Conservation (phyloP, 75 land plant species). For the Sequoiadendron giganteum region DNA sequence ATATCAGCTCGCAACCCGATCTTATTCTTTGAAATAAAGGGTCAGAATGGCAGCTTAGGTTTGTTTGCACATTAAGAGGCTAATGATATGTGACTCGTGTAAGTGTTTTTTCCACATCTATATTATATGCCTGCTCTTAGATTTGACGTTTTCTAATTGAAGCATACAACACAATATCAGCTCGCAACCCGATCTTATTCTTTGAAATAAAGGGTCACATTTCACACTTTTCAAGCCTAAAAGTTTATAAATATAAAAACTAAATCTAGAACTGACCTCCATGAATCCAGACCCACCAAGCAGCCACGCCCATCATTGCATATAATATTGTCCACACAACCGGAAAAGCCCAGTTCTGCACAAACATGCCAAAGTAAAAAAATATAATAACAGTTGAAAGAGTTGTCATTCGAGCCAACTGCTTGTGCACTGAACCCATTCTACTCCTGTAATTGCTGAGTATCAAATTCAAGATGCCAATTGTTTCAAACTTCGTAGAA, state of each 20-base stretch:
- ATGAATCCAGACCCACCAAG: conserved; percentile 44
- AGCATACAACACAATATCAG: neutral
- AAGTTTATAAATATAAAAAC: neutral
- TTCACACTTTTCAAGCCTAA: neutral
- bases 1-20: neutral
- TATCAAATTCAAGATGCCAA: conserved; percentile 7
- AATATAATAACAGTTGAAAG: neutral
- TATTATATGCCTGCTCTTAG: neutral
- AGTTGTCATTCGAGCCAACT: neutral
- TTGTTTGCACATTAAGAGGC: neutral
- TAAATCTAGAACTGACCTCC: conserved; percentile 32
- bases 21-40: neutral
- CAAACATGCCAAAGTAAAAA: neutral
- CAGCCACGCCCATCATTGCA: conserved; percentile 44
- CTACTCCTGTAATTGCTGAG: neutral
- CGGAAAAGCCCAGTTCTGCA: conserved; percentile 50
- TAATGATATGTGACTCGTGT: neutral
- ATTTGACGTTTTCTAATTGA: neutral
- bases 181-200: neutral
- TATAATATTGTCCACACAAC: conserved; percentile 50
- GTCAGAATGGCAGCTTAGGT: neutral
- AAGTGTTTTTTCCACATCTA: neutral
- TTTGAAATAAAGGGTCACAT: neutral
- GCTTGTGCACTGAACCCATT: neutral
- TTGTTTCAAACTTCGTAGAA: neutral